Conservation (phyloP, 352 stramenopile genomes). For the Phytophthora boehmeriae region DNA sequence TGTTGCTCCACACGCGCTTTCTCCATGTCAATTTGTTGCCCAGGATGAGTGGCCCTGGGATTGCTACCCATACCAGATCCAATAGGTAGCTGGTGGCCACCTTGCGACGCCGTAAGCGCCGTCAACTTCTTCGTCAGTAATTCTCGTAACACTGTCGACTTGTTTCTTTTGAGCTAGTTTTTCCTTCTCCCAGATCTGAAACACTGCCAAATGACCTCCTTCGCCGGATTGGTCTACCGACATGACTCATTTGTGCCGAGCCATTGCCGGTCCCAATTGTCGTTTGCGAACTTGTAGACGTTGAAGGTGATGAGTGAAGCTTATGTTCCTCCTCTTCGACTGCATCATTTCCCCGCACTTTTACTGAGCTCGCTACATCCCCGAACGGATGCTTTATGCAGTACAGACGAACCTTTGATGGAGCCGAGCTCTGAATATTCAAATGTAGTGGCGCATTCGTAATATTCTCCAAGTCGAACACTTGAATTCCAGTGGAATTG, state of each 20-base stretch:
- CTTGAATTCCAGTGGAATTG: slow-evolving; percentile 86
- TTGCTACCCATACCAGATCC: slow-evolving; percentile 14
- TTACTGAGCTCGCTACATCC: slow-evolving; percentile 23
- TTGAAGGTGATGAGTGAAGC: slow-evolving; percentile 5
- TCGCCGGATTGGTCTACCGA: slow-evolving; percentile 56
- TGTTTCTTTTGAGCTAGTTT: slow-evolving; percentile 46
- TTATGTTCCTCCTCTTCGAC: slow-evolving; percentile 14
- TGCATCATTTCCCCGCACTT: slow-evolving; percentile 22
- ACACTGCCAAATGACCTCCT: slow-evolving; percentile 77
- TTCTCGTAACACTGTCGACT: slow-evolving; percentile 50
- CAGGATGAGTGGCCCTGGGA: slow-evolving; percentile 25
- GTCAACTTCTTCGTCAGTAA: slow-evolving; percentile 63
- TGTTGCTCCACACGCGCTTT: slow-evolving; percentile 24
- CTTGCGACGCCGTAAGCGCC: slow-evolving; percentile 29
- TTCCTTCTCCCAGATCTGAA: slow-evolving; percentile 52
- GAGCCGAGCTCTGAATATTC: slow-evolving; percentile 79
- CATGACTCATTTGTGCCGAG: slow-evolving; percentile 24
- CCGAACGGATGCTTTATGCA: slow-evolving; percentile 59
- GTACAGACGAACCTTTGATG: slow-evolving; percentile 74
- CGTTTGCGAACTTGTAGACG: slow-evolving; percentile 34
- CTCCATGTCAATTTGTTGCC: slow-evolving; percentile 30
- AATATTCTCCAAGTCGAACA: slow-evolving; percentile 91
- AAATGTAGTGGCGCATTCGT: slow-evolving; percentile 82
- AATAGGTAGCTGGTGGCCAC: slow-evolving; percentile 10
- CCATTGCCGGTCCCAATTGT: slow-evolving; percentile 27